Conservation (phyloP, 75 land plant species). For the Pinus taeda region DNA sequence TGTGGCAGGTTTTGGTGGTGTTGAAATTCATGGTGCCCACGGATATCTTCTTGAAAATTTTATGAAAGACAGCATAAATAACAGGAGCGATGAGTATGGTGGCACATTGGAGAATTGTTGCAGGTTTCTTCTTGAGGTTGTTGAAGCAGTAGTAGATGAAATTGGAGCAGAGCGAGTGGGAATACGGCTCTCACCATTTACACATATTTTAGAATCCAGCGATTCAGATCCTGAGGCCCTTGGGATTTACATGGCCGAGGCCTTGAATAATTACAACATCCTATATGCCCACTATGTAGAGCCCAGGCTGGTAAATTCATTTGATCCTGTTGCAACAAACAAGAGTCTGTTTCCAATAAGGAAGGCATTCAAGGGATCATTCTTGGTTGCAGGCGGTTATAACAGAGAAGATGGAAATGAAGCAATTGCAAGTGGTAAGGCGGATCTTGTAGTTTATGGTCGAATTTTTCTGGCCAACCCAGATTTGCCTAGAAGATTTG, state of each 20-base stretch:
- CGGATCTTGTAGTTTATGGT: constrained; percentile 35
- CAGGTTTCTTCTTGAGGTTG: constrained; percentile 35
- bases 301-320: constrained; percentile 21
- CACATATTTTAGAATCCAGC: constrained; percentile 4
- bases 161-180: constrained; percentile 40
- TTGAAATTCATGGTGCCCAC: constrained; percentile 52
- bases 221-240: constrained; percentile 43
- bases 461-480: constrained; percentile 39
- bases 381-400: constrained; percentile 33
- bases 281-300: constrained; percentile 35
- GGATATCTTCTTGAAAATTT: constrained; percentile 43
- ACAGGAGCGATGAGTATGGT: constrained; percentile 22
- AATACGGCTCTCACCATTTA: constrained; percentile 36
- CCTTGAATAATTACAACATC: constrained; percentile 19
- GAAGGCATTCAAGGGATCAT: constrained; percentile 24
- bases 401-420: constrained; percentile 30
- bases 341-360: constrained; percentile 21
- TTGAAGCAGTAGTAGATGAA: constrained; percentile 26
- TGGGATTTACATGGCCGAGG: constrained; percentile 23
- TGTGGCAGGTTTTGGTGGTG: constrained; percentile 50
- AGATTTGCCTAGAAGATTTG: constrained; percentile 36
- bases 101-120: constrained; percentile 43
- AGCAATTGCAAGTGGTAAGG: constrained; percentile 20
- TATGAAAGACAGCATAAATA: constrained; percentile 26
- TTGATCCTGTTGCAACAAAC: neutral